Evolutionary conservation across 208 protist genomes (phyloP), one percentile per base, ranked within the genome.

Genomic region (Acanthamoeba castellanii): DNA sequence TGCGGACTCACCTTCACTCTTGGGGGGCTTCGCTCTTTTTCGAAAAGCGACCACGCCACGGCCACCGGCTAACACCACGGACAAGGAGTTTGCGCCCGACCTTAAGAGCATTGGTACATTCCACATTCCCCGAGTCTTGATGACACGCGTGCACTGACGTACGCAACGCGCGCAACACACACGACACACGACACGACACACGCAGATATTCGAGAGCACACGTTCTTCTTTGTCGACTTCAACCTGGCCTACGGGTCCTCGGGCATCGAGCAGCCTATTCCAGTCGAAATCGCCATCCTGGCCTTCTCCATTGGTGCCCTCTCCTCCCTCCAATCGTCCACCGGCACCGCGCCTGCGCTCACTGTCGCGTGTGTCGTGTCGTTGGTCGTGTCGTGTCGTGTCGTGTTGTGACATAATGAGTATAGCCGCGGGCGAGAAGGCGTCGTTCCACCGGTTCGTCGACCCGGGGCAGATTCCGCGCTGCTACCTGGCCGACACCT

Each of bases 181-280:
- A n/a, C n/a, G n/a, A n/a, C 47, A 4, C 47, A 37, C 27, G 2
- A 3, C 30, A 3, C 20, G 72, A 22, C 16, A 14, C 6, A 22
- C 9, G 42, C 70, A 81, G 72, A 81, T 22, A 81, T 81, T 14
- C 72, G 72, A 4, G 72, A 81, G 42, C 72, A 81, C 42, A 81
- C 72, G 18, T 50, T 81, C 72, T 81, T 81, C 72, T 81, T 81
- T 47, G 72, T 81, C 7, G 72, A 81, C 72, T 81, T 81, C 34
- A 81, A 81, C 72, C 20, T 81, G 42, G 72, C 72, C 32, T 81
- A 50, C 18, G 42, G 32, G 3, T 81, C 72, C 34, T 70, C 64
- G 64, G 30, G 42, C 72, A n/a, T 32, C 30, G 72, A 81, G 2
- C 72, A 50, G 30, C 34, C 72, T 20, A 81, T 81, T 22, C 72